Percentiles rank a stretch among this genome's conserved stretches.
Evolutionary conservation across 2,329 filamentous ascomycete species (phyloP).

Genomic region (Lecanicillium sp.): DNA sequence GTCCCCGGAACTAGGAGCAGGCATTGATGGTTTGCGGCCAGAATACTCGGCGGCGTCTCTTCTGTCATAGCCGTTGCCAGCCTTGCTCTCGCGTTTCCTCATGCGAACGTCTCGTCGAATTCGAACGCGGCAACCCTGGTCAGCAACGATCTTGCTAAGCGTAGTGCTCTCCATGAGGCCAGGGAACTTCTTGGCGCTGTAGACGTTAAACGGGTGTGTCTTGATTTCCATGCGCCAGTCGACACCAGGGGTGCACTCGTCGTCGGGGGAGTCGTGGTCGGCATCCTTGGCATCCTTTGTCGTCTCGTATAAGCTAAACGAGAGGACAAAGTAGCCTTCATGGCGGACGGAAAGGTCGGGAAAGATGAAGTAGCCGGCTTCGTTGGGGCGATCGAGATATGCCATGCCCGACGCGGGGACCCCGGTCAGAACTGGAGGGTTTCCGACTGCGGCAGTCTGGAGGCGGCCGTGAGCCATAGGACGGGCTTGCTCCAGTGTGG

Average conservation of each 20-base stretch:
- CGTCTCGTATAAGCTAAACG: slow-evolving; percentile 90
- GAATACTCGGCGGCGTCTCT: slow-evolving; percentile 63
- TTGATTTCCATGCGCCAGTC: slow-evolving; percentile 87
- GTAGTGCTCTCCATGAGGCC: slow-evolving; percentile 83
- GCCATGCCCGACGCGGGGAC: slow-evolving; percentile 94
- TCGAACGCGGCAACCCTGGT: slow-evolving; percentile 93
- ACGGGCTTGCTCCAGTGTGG: slow-evolving; percentile 80
- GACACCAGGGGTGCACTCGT: slow-evolving; percentile 48
- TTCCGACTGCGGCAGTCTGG: slow-evolving; percentile 56
- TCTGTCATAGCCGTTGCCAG: slow-evolving; percentile 42
- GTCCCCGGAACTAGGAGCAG: slow-evolving; percentile 15
- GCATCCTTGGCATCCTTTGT: slow-evolving; percentile 78
- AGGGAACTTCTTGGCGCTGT: slow-evolving; percentile 97
- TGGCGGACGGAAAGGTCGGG: slow-evolving; percentile 93
- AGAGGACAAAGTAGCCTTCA: slow-evolving; percentile 85
- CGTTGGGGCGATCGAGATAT: slow-evolving; percentile 78
- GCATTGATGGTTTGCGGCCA: slow-evolving; percentile 27
- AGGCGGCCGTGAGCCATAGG: slow-evolving; percentile 75
- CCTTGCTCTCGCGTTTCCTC: slow-evolving; percentile 73
- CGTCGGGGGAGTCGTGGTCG: slow-evolving; percentile 44
- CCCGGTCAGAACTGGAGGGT: slow-evolving; percentile 80
- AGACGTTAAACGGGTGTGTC: slow-evolving; percentile 80
- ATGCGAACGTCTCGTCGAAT: slow-evolving; percentile 92
- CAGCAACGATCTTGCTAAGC: slow-evolving; percentile 83
- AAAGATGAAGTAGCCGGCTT: slow-evolving; percentile 91